A percentile compares a stretch with the other conserved stretches of the same genome.
Conservation (phyloP, 805 yeast species). For the Myxozyma neotropica region DNA sequence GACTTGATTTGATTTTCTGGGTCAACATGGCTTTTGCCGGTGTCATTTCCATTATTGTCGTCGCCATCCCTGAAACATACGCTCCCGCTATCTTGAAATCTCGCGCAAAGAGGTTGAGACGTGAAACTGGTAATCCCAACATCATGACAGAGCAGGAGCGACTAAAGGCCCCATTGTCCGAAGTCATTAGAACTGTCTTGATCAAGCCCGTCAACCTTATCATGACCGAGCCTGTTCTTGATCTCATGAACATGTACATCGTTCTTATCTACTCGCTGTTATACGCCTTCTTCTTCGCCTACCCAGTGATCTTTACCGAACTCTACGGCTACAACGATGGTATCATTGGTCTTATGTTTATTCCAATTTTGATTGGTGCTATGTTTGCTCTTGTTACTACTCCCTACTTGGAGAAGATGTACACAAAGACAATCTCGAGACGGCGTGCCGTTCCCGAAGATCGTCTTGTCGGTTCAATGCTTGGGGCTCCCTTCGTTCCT, state of each 20-base stretch:
- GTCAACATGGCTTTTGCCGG: constrained; percentile 93
- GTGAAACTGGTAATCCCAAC: constrained; percentile 78
- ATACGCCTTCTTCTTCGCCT: constrained; percentile 93
- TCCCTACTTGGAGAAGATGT: constrained; percentile 67
- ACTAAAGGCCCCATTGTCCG: constrained; percentile 64
- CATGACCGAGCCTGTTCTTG: constrained; percentile 83
- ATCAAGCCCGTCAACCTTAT: constrained; percentile 71
- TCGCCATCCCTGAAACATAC: constrained; percentile 84
- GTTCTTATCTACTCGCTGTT: constrained; percentile 87
- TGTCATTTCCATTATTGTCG: constrained; percentile 67
- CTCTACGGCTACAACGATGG: constrained; percentile 79
- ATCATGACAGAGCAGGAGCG: constrained; percentile 95
- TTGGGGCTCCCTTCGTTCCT: constrained; percentile 51
- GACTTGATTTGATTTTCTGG: constrained; percentile 75
- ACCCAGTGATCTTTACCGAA: constrained; percentile 82
- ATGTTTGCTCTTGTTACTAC: constrained; percentile 71
- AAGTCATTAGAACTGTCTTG: constrained; percentile 67
- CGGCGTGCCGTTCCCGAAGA: constrained; percentile 59
- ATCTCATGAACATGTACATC: constrained; percentile 79
- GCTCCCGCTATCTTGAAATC: constrained; percentile 81
- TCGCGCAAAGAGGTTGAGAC: constrained; percentile 69
- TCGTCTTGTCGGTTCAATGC: constrained; percentile 56
- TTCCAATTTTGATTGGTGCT: constrained; percentile 90
- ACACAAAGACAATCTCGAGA: constrained; percentile 45
- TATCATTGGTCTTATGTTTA: constrained; percentile 79